Evolutionary conservation across 495 filamentous ascomycete species (phyloP).

Genomic region (Xylaria grammica): DNA sequence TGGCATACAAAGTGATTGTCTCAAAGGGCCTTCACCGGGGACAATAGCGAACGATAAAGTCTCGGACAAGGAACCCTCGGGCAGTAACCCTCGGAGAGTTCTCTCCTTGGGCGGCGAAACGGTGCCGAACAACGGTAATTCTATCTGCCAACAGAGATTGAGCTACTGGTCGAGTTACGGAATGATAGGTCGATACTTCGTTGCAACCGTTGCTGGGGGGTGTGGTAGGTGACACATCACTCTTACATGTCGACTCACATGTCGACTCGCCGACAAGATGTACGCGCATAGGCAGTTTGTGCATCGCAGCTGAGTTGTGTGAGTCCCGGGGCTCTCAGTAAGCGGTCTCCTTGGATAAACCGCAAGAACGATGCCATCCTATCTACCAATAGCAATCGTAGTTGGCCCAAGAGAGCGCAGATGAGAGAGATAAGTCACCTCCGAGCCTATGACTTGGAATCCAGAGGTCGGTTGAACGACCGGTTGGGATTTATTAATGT

Average conservation of each 20-base stretch:
- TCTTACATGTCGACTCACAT: conserved; percentile 15
- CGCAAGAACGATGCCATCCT: too few species aligned
- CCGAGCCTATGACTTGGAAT: too few species aligned
- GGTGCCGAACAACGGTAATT: conserved; percentile 4
- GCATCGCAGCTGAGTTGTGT: background rate
- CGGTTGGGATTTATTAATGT: background rate
- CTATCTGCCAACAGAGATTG: background rate
- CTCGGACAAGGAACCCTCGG: background rate
- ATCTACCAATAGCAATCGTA: conserved; percentile 17
- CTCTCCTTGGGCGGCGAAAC: conserved; percentile 7
- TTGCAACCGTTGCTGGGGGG: conserved; percentile 9
- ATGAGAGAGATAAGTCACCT: too few species aligned
- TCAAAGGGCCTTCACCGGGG: background rate
- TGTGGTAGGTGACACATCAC: conserved; percentile 17
- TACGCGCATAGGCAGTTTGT: background rate
- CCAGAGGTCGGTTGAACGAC: background rate
- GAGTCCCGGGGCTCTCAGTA: background rate
- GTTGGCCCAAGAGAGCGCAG: too few species aligned
- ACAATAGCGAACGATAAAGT: background rate
- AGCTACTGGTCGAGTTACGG: conserved; percentile 3
- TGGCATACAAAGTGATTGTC: background rate
- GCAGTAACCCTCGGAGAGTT: too few species aligned
- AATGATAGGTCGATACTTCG: conserved; percentile 2
- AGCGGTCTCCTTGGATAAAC: background rate
- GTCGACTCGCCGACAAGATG: conserved; percentile 3